Conservation (phyloP, 495 filamentous ascomycete genomes). For the Penicillium fimorum region DNA sequence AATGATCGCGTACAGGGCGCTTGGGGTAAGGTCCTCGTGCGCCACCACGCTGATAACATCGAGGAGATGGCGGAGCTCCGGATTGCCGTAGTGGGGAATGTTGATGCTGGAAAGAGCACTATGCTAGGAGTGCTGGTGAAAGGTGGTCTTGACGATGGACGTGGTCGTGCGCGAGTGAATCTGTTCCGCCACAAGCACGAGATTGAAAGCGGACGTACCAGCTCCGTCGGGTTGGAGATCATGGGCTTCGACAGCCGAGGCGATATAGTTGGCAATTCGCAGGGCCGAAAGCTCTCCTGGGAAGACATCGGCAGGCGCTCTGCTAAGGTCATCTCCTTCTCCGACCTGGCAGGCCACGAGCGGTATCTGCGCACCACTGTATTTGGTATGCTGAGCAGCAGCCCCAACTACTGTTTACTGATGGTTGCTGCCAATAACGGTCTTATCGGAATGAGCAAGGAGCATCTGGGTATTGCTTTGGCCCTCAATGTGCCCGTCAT, state of each 20-base stretch:
- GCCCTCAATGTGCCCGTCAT: slow-evolving; percentile 96
- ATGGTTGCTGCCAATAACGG: slow-evolving; percentile 99
- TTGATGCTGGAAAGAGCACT: slow-evolving; percentile 95
- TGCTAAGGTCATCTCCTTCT: slow-evolving; percentile 94
- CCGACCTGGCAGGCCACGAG: slow-evolving; percentile 93
- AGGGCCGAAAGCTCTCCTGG: slow-evolving; percentile 89
- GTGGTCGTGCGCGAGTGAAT: slow-evolving; percentile 91
- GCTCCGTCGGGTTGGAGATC: slow-evolving; percentile 97
- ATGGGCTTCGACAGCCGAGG: slow-evolving; percentile 95
- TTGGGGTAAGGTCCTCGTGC: slow-evolving; percentile 80
- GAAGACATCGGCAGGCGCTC: slow-evolving; percentile 96
- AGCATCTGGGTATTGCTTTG: slow-evolving; percentile 93
- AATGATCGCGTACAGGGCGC: slow-evolving; percentile 66
- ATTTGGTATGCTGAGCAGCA: slow-evolving; percentile 90
- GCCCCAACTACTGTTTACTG: slow-evolving; percentile 94
- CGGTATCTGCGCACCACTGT: slow-evolving; percentile 94
- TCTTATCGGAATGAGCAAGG: slow-evolving; percentile 95
- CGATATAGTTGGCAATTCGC: slow-evolving; percentile 76
- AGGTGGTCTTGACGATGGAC: slow-evolving; percentile 89
- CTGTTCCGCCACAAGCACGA: slow-evolving; percentile 98
- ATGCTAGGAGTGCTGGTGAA: slow-evolving; percentile 97
- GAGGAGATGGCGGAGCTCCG: slow-evolving; percentile 94
- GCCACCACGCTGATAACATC: slow-evolving; percentile 66
- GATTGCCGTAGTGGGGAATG: slow-evolving; percentile 96
- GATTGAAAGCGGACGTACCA: slow-evolving; percentile 90